Conservation (phyloP, 257 asterid species). For the Pogostemon cablin region DNA sequence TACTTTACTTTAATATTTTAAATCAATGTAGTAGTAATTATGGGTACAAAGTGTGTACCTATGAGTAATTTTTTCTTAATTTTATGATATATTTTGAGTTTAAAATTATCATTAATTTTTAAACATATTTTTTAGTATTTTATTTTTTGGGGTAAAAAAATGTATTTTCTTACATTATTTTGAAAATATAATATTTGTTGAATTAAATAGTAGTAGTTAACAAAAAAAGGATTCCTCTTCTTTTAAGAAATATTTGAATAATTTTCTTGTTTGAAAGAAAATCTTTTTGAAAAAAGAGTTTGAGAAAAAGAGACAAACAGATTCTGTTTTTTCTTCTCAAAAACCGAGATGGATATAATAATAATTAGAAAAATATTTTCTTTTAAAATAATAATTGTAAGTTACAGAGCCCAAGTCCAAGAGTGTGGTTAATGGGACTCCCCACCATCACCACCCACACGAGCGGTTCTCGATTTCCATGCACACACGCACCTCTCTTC, state of each 20-base stretch:
- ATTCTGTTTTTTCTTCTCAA: constrained; percentile 45
- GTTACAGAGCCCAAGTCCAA: constrained; percentile 53
- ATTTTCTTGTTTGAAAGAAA: constrained; percentile 28
- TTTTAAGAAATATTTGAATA: constrained; percentile 24
- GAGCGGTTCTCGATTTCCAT: constrained; percentile 69
- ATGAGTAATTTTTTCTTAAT: background rate
- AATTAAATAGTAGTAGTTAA: constrained; percentile 16
- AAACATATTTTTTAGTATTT: no score
- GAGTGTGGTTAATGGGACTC: constrained; percentile 47
- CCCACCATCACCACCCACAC: constrained; percentile 67
- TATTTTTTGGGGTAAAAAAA: no score
- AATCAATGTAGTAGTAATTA: no score
- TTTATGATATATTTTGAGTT: constrained; percentile 10
- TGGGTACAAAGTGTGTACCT: no score
- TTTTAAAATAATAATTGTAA: constrained; percentile 17
- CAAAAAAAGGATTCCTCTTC: constrained; percentile 5
- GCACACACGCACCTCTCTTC: constrained; percentile 40
- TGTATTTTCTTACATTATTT: no score
- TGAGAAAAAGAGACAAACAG: constrained; percentile 45
- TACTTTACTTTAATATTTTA: no score
- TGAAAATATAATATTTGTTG: no score
- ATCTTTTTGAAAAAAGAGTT: constrained; percentile 34
- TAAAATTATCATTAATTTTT: no score
- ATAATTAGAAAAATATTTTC: background rate
- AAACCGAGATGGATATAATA: constrained; percentile 33